Percentiles rank a stretch among this genome's conserved stretches.
Evolutionary conservation across 495 filamentous ascomycete genomes (phyloP).

Genomic region (Oleoguttula mirabilis): DNA sequence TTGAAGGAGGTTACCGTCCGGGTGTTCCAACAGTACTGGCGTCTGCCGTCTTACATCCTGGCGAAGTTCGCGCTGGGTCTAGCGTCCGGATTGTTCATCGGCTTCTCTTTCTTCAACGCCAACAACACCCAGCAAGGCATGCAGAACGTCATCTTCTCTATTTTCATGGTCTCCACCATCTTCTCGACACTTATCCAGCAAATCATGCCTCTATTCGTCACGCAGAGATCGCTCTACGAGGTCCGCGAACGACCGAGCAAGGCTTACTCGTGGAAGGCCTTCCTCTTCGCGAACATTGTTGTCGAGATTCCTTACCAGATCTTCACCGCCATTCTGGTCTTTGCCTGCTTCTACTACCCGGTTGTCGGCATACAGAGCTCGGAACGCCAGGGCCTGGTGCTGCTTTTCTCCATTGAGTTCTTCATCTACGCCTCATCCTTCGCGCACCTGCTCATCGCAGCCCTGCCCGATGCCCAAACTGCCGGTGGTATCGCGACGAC

Average conservation of each 20-base stretch:
- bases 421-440: slow-evolving; percentile 20
- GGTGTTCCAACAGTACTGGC: slow-evolving; percentile 29
- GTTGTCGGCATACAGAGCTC: slow-evolving; percentile 34
- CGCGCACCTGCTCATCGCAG: slow-evolving; percentile 13
- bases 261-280: slow-evolving; percentile 45
- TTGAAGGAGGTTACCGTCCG: slow-evolving; percentile 28
- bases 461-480: slow-evolving; percentile 13
- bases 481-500: slow-evolving; percentile 9
- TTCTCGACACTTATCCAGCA: slow-evolving; percentile 41
- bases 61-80: slow-evolving; percentile 33
- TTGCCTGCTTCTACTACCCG: slow-evolving; percentile 43
- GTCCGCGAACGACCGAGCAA: slow-evolving; percentile 43
- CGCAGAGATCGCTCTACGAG: slow-evolving; percentile 44
- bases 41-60: slow-evolving; percentile 34
- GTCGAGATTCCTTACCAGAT: slow-evolving; percentile 44
- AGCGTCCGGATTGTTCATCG: slow-evolving; percentile 39
- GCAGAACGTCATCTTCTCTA: slow-evolving; percentile 56
- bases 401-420: slow-evolving; percentile 50
- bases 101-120: slow-evolving; percentile 36
- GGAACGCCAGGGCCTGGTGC: slow-evolving; percentile 47
- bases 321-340: slow-evolving; percentile 39
- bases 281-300: slow-evolving; percentile 40
- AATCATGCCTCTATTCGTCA: slow-evolving; percentile 46
- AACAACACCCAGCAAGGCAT: slow-evolving; percentile 22
- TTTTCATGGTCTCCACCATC: slow-evolving; percentile 70